Conservation (phyloP, 495 filamentous ascomycete genomes). For the Copromyces sp. region DNA sequence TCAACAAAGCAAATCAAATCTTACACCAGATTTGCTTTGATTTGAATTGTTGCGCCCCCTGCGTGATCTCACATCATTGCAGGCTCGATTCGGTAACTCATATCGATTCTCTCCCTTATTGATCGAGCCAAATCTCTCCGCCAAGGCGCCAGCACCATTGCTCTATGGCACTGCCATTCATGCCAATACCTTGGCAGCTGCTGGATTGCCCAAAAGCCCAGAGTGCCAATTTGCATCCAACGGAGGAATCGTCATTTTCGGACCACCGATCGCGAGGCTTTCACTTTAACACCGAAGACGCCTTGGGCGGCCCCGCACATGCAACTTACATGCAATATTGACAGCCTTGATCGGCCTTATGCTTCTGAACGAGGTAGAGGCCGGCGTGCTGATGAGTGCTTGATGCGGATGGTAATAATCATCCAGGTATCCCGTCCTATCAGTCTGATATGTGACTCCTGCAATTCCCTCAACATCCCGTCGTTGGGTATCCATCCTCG, state of each 20-base stretch:
- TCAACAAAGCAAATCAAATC: too few relatives aligned
- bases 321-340: background rate
- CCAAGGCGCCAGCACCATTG: background rate
- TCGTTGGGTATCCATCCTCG: background rate
- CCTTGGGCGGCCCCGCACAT: background rate
- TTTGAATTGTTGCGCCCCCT: too few relatives aligned
- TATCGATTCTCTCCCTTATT: background rate
- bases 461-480: background rate
- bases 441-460: background rate
- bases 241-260: background rate
- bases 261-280: background rate
- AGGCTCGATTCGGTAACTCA: background rate
- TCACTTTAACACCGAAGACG: too few relatives aligned
- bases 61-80: background rate
- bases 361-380: background rate
- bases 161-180: background rate
- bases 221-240: background rate
- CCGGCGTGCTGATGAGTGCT: background rate
- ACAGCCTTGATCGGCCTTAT: background rate
- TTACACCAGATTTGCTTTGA: too few relatives aligned
- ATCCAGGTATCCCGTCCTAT: background rate
- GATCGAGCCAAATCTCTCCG: background rate
- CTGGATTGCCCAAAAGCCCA: background rate
- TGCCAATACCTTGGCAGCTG: background rate
- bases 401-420: background rate